Conservation (phyloP, 2,329 filamentous ascomycete genomes). For the Alternaria triticimaculans region DNA sequence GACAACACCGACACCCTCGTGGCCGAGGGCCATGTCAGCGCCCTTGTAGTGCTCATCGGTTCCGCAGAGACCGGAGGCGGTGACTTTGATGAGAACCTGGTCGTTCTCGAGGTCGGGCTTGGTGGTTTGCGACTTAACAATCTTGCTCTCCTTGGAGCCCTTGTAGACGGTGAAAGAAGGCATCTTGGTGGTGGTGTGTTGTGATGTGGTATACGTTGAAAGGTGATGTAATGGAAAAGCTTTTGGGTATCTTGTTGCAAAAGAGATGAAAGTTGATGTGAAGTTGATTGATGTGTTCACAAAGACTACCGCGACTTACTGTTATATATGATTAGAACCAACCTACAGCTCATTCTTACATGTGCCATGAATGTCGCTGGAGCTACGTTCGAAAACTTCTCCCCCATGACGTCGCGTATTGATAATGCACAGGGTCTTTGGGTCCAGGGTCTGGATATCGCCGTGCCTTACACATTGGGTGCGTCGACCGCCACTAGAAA, state of each 20-base stretch:
- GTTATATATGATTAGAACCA: constrained; percentile 17
- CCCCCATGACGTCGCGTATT: constrained; percentile 29
- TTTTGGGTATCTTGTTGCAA: constrained; percentile 1
- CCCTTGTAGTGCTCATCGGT: constrained; percentile 60
- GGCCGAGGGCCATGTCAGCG: constrained; percentile 58
- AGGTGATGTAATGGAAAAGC: not conserved
- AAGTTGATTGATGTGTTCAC: not conserved
- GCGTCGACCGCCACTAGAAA: constrained; percentile 21
- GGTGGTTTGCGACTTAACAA: constrained; percentile 58
- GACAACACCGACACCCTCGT: constrained; percentile 63
- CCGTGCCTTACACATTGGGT: constrained; percentile 14
- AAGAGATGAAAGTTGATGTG: not conserved
- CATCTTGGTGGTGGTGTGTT: constrained; percentile 31
- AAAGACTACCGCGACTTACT: not conserved
- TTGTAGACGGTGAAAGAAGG: constrained; percentile 68
- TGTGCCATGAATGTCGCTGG: constrained; percentile 1
- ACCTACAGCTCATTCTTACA: not conserved
- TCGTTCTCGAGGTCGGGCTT: constrained; percentile 55
- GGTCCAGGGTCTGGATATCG: constrained; percentile 17
- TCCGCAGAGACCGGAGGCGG: constrained; percentile 71
- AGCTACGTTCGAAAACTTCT: constrained; percentile 18
- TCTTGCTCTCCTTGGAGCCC: constrained; percentile 64
- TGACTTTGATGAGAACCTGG: constrained; percentile 68
- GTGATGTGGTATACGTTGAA: not conserved
- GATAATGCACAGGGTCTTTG: constrained; percentile 17